Evolutionary conservation across 176 grass and related monocot species (phyloP).

Genomic region (Elaeis guineensis): DNA sequence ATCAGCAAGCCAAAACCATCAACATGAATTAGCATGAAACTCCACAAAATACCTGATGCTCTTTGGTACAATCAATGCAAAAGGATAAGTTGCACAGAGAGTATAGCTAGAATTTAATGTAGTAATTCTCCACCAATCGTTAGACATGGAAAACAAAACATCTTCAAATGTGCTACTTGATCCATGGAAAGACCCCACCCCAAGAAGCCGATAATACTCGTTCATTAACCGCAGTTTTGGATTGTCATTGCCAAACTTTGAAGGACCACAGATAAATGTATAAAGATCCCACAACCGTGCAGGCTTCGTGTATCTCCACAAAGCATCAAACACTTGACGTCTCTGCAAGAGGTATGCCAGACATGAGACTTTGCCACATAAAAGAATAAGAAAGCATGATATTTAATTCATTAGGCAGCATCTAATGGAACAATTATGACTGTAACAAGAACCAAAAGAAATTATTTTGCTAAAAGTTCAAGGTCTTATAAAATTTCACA

Average conservation of each 20-base stretch:
- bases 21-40: not conserved
- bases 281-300: conserved; percentile 69
- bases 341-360: conserved; percentile 35
- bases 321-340: conserved; percentile 60
- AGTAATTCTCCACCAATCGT: conserved; percentile 72
- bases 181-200: conserved; percentile 27
- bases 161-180: conserved; percentile 22
- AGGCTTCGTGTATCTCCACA: conserved; percentile 67
- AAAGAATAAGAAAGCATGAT: too few relatives aligned
- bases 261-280: conserved; percentile 71
- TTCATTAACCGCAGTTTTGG: conserved; percentile 66
- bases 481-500: too few relatives aligned
- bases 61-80: conserved; percentile 68
- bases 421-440: too few relatives aligned
- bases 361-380: not conserved
- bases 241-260: conserved; percentile 51
- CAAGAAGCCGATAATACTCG: conserved; percentile 75
- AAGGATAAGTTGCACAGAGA: conserved; percentile 89
- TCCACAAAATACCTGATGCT: conserved; percentile 59
- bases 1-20: too few relatives aligned
- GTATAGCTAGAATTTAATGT: conserved; percentile 69
- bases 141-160: conserved; percentile 32
- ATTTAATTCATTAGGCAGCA: too few relatives aligned
- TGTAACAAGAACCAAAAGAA: too few relatives aligned
- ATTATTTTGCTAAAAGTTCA: too few relatives aligned